These are phyloP conservation scores for Xylaria cubensis DNA, from an alignment of 495 filamentous ascomycete genomes.

Conservation along the genomic window DNA sequence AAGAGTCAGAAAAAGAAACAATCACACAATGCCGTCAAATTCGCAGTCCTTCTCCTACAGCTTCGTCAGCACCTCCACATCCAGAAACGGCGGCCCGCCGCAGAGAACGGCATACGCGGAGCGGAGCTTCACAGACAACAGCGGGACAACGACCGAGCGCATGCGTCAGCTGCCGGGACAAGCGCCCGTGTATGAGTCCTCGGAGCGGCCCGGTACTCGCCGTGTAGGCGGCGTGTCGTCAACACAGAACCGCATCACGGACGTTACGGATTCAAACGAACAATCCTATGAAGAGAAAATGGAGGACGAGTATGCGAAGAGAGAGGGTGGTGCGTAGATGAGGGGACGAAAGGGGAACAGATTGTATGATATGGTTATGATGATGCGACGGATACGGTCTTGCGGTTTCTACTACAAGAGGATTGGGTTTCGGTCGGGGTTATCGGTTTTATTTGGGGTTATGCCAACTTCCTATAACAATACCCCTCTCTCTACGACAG, in stretches of 20 bases:
- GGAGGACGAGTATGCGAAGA: constrained; percentile 80
- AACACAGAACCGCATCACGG: constrained; percentile 29
- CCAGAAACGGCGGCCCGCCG: constrained; percentile 18
- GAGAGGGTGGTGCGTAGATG: constrained; percentile 69
- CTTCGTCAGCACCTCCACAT: constrained; percentile 33
- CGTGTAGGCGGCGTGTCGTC: neutral
- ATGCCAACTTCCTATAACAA: neutral
- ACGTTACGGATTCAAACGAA: constrained; percentile 39
- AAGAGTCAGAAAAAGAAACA: neutral
- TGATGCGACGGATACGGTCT: neutral
- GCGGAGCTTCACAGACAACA: constrained; percentile 23
- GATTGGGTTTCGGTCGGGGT: neutral
- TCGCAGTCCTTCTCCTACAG: constrained; percentile 27
- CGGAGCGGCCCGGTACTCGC: neutral
- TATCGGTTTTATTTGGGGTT: neutral
- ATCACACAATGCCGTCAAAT: constrained; percentile 13
- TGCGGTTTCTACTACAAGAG: neutral
- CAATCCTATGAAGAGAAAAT: constrained; percentile 71
- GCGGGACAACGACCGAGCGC: constrained; percentile 24
- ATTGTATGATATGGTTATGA: constrained; percentile 2
- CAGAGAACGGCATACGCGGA: constrained; percentile 19
- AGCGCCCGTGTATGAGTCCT: constrained; percentile 24
- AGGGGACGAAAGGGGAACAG: neutral
- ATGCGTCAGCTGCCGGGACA: constrained; percentile 24
- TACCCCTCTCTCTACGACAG: neutral